Conservation (phyloP, 805 yeast species). For the Metschnikowia peoriensis region DNA sequence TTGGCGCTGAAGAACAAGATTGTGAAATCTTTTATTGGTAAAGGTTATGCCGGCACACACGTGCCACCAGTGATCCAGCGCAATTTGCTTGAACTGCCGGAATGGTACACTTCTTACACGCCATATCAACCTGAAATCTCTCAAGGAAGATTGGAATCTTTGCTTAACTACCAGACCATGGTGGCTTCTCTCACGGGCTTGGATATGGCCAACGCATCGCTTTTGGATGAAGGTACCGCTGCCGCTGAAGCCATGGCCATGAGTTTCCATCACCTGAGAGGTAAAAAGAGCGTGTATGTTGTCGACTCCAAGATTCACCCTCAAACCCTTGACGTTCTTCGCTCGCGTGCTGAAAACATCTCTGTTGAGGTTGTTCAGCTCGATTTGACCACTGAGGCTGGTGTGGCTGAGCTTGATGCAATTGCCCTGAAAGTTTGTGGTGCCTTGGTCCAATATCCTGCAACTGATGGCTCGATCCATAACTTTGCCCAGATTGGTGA, state of each 20-base stretch:
- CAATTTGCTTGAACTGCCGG: constrained; percentile 88
- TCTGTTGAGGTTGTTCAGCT: constrained; percentile 61
- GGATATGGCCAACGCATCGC: constrained; percentile 91
- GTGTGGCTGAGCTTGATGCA: constrained; percentile 24
- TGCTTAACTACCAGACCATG: constrained; percentile 91
- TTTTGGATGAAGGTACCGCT: constrained; percentile 95
- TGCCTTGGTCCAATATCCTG: constrained; percentile 86
- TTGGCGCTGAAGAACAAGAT: constrained; percentile 77
- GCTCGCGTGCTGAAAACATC: constrained; percentile 75
- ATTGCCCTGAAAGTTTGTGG: constrained; percentile 58
- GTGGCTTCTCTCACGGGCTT: constrained; percentile 88
- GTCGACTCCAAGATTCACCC: constrained; percentile 78
- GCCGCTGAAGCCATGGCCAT: constrained; percentile 96
- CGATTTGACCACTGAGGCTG: constrained; percentile 48
- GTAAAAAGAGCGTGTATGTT: constrained; percentile 65
- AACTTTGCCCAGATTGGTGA: constrained; percentile 59
- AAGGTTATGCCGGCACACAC: constrained; percentile 89
- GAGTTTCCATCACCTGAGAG: constrained; percentile 63
- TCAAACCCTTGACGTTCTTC: constrained; percentile 79
- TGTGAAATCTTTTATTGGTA: constrained; percentile 79
- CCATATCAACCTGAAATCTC: constrained; percentile 98
- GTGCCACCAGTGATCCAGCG: constrained; percentile 92
- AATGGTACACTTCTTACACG: constrained; percentile 98
- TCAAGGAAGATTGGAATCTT: constrained; percentile 90
- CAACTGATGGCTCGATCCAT: constrained; percentile 65